Base-by-base conservation (phyloP, 177 flowering plant species). In the Vitis hybrid region DNA sequence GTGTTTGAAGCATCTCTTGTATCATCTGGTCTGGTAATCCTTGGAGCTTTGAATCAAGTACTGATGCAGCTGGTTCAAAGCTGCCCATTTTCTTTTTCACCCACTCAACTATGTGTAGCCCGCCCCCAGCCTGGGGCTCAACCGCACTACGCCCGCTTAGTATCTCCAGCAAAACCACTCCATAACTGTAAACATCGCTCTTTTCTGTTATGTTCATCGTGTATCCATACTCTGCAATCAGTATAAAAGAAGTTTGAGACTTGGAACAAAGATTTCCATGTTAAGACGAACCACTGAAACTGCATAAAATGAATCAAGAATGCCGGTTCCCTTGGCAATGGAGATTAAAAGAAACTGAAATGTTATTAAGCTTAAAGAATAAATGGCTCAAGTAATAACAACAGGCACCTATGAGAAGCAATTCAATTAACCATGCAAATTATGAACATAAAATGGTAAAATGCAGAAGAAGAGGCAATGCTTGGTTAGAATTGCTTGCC, bases 131-230 rank as follows among this genome's bases (percentile, higher is more conserved):
- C 24, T 81, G 88, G 1, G 91, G 69, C 71, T 90, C 91, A 2
- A 94, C 84, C 0, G 97, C 94, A 57, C 89, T 88, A 2, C 97
- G 86, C 15, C 99, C 99, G 27, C 90, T 93, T 56, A 96, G 79
- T 16, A 96, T 87, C 81, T 96, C 97, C 32, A 96, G 81, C 69
- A 92, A 62, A 7, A 96, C 99, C 49, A 91, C 96, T 10, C 97
- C 99, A 69, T 87, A 96, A 69, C 98, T 96, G 81, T 96, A 96
- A 21, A 96, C 99, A 70, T 96, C 99, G 46, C 99, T 96, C 89
- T 94, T 96, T 80, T 96, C 98, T 18, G 99, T 92, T 73, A 96
- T 94, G 81, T 91, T 92, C 90, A 86, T 87, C 1, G 91, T 91
- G 85, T 91, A 96, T 9, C 98, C 98, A 74, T 92, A 94, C 78